Percentiles rank a stretch among this genome's conserved stretches.
Conservation (phyloP, 441 rosid species). For the Adansonia grandidieri region DNA sequence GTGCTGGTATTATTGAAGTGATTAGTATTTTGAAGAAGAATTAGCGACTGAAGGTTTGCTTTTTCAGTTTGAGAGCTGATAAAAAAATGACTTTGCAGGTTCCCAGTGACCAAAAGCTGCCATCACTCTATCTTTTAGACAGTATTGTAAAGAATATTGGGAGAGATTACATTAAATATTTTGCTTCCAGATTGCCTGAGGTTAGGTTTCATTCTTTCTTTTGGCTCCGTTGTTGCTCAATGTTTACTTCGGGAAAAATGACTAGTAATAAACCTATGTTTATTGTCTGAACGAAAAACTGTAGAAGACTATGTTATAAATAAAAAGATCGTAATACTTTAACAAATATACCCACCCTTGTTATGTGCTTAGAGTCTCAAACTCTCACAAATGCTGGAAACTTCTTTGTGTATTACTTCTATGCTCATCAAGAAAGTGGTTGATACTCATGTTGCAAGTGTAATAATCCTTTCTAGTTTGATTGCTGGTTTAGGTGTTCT, state of each 20-base stretch:
- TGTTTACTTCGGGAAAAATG: conserved; percentile 2
- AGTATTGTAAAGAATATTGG: conserved; percentile 99
- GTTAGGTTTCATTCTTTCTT: conserved; percentile 49
- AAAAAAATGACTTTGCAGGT: conserved; percentile 72
- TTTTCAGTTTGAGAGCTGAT: conserved; percentile 42
- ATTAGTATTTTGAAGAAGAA: conserved; percentile 9
- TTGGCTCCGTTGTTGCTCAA: conserved; percentile 9
- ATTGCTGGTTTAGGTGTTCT: conserved; percentile 64
- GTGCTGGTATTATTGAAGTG: not conserved
- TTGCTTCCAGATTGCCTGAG: conserved; percentile 83
- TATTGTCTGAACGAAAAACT: not conserved
- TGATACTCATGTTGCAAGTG: conserved; percentile 15
- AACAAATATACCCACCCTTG: not conserved
- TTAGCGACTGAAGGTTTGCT: not conserved
- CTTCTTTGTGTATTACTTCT: not conserved
- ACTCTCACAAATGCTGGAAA: conserved; percentile 4
- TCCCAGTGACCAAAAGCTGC: conserved; percentile 97
- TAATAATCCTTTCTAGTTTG: not conserved
- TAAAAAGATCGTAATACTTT: not conserved
- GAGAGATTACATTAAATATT: conserved; percentile 86
- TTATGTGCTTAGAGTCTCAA: conserved; percentile 14
- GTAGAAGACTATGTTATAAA: not conserved
- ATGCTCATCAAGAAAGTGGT: conserved; percentile 1
- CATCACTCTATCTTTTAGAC: conserved; percentile 95
- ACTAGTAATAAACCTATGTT: not conserved